Evolutionary conservation across 2,329 filamentous ascomycete species (phyloP), one percentile per base, ranked within the genome.

Genomic region (Gnomoniopsis smithogilvyi): DNA sequence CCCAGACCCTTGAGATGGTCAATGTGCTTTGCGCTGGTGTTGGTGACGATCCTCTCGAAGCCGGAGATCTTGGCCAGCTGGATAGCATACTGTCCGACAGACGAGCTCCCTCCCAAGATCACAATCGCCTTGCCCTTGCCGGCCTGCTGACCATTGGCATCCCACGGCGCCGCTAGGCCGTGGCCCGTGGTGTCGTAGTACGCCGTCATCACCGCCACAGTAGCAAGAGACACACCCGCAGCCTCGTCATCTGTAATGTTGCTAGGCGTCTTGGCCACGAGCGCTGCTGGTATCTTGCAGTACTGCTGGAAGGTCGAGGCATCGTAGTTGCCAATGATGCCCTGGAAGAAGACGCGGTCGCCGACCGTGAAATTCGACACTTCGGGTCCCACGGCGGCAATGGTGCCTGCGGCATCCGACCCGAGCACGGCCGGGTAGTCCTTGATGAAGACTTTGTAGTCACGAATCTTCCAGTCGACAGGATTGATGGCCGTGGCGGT

Each of bases 71-170:
- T 64, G 22, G 75, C 73, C 7, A 80, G 71, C 62, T 80, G 77
- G 7, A 80, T 71, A 1, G 74, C 76, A 55, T 73, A 74, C 64
- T 72, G 70, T 2, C 78, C 78, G 2, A 80, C 77, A 48, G 70
- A 73, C 10, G 63, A 54, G 61, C 65, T 62, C 48, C 65, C 51
- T 58, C 67, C 26, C 57, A 67, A 47, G 72, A 76, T 66, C 74
- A 78, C 67, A 71, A 74, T 65, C 70, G 71, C 50, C 60, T 74
- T n/a, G 69, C 72, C 51, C 77, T 79, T 53, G 72, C 76, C 21
- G 63, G 68, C 52, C 69, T 77, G 62, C 74, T 56, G 56, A 6
- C 67, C 67, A 6, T 54, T 66, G 26, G 65, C 51, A 1, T 64
- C 63, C 71, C 70, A 73, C 0, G 72, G 70, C 2, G 70, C 64